Conservation (phyloP, 805 yeast genomes). For the Candida broadrunensis region DNA sequence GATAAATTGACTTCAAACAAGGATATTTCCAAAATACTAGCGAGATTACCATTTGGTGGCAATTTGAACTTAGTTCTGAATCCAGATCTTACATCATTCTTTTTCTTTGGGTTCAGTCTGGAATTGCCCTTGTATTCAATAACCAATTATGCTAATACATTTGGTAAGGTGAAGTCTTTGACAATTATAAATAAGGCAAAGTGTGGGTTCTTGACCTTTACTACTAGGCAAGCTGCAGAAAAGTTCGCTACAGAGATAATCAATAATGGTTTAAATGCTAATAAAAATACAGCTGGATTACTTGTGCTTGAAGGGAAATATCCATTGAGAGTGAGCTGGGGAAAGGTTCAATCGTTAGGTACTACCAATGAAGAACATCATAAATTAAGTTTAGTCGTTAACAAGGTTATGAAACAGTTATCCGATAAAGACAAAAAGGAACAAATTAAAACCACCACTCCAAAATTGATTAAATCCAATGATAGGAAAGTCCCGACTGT, state of each 20-base stretch:
- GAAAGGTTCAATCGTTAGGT: constrained; percentile 44
- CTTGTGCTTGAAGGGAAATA: constrained; percentile 26
- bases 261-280: constrained; percentile 22
- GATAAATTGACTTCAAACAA: constrained; percentile 6
- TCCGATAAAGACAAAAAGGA: constrained; percentile 37
- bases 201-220: constrained; percentile 63
- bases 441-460: background rate
- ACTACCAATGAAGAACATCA: constrained; percentile 40
- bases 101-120: constrained; percentile 71
- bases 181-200: constrained; percentile 55
- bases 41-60: constrained; percentile 69
- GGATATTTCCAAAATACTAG: constrained; percentile 46
- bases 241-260: constrained; percentile 21
- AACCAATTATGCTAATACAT: constrained; percentile 42
- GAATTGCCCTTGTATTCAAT: constrained; percentile 64
- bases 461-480: background rate
- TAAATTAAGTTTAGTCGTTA: constrained; percentile 49
- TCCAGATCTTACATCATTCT: constrained; percentile 51
- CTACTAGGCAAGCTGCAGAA: constrained; percentile 50
- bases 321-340: constrained; percentile 58
- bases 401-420: constrained; percentile 50
- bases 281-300: constrained; percentile 28
- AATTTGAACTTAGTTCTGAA: constrained; percentile 44
- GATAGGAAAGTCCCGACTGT: too few relatives aligned
- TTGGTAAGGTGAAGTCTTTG: constrained; percentile 48